Conservation (phyloP, 2,329 filamentous ascomycete genomes). For the Fusarium graminum region DNA sequence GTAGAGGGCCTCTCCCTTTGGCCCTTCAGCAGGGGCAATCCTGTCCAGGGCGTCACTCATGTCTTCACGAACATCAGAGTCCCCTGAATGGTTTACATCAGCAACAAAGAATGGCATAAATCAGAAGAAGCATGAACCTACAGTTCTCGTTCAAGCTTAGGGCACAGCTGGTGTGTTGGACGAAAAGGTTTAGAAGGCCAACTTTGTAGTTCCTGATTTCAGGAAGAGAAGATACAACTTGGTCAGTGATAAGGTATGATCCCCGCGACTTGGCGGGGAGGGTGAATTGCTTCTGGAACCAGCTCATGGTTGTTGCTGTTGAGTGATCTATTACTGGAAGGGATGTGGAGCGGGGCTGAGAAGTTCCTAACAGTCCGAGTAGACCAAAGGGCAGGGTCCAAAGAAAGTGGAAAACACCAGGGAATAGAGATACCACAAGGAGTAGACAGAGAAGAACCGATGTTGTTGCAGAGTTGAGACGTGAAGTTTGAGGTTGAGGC, state of each 20-base stretch:
- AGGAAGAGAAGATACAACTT: slow-evolving; percentile 77
- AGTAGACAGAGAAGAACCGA: slow-evolving; percentile 60
- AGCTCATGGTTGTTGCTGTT: slow-evolving; percentile 68
- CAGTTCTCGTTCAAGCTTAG: slow-evolving; percentile 94
- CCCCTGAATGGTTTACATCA: slow-evolving; percentile 60
- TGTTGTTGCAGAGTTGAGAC: slow-evolving; percentile 57
- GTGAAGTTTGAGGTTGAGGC: slow-evolving; percentile 60
- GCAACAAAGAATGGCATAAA: slow-evolving; percentile 52
- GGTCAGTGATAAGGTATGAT: slow-evolving; percentile 89
- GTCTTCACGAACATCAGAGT: slow-evolving; percentile 85
- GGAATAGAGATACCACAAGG: slow-evolving; percentile 66
- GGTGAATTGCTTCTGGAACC: slow-evolving; percentile 87
- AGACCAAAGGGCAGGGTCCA: slow-evolving; percentile 63
- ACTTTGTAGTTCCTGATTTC: slow-evolving; percentile 88
- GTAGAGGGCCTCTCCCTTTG: slow-evolving; percentile 80
- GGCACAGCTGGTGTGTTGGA: slow-evolving; percentile 95
- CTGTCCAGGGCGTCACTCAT: slow-evolving; percentile 95
- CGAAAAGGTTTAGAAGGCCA: slow-evolving; percentile 87
- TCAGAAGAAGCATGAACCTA: slow-evolving; percentile 39
- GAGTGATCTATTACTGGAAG: slow-evolving; percentile 42
- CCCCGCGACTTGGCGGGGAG: slow-evolving; percentile 83
- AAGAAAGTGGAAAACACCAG: slow-evolving; percentile 64
- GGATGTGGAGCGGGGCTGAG: slow-evolving; percentile 51
- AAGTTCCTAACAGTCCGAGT: slow-evolving; percentile 52
- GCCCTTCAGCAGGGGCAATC: slow-evolving; percentile 83